A percentile compares a stretch with the other conserved stretches of the same genome.
These are phyloP conservation scores for Avena atlantica DNA, from an alignment of 176 grass and related monocot genomes.

Conservation along the genomic window DNA sequence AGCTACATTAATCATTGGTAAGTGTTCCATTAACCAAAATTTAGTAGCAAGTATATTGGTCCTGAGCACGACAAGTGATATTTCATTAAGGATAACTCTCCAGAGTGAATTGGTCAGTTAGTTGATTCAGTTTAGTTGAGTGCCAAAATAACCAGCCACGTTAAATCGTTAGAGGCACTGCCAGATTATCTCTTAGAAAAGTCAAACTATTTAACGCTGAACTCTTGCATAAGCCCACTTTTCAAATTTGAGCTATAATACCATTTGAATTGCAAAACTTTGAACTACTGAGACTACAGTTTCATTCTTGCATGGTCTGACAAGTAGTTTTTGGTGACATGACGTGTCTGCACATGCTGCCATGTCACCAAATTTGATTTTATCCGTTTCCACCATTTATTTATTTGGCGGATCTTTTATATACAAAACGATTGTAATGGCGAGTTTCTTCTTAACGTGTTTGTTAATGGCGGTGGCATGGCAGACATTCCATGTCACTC, in stretches of 20 bases:
- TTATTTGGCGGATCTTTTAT: neutral
- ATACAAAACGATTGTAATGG: neutral
- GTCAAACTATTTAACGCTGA: neutral
- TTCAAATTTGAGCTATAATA: constrained; percentile 4
- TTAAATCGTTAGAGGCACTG: constrained; percentile 22
- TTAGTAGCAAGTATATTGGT: constrained; percentile 27
- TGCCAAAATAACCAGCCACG: constrained; percentile 7
- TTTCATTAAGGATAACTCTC: neutral
- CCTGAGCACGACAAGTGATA: neutral
- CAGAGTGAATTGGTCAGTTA: neutral
- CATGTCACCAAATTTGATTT: neutral
- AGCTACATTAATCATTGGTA: constrained; percentile 93
- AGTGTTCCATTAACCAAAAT: constrained; percentile 43
- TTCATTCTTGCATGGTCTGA: neutral
- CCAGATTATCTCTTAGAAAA: neutral
- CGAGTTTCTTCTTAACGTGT: constrained; percentile 3
- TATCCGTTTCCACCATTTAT: neutral
- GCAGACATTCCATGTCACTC: neutral
- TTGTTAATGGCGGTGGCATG: constrained; percentile 16
- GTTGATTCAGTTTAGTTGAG: constrained; percentile 17
- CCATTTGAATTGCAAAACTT: neutral
- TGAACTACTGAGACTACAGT: neutral
- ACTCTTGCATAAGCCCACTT: neutral
- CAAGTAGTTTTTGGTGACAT: neutral
- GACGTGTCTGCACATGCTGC: neutral